Conservation (phyloP, 202 grass and related monocot species). For the Saccharum hybrid region DNA sequence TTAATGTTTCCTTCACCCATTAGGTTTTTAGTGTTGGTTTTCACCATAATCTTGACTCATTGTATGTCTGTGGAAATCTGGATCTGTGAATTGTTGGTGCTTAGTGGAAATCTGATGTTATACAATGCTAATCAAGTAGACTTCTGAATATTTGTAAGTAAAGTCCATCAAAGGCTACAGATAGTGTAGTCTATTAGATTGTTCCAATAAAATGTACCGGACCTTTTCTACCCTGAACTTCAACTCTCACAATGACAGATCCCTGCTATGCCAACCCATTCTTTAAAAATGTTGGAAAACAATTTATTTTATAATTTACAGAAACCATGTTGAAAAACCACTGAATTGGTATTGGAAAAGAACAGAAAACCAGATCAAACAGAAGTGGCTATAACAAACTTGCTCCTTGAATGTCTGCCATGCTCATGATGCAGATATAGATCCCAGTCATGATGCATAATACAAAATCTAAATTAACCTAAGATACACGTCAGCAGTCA, state of each 20-base stretch:
- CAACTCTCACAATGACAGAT: not conserved
- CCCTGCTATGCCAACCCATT: not conserved
- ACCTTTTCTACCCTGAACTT: not conserved
- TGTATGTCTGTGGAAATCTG: not conserved
- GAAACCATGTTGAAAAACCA: not conserved
- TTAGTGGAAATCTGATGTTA: not conserved
- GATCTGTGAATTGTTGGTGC: not conserved
- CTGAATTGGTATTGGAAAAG: not conserved
- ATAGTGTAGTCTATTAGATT: not conserved
- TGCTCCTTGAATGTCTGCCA: not conserved
- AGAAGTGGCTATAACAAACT: not conserved
- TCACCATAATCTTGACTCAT: not conserved
- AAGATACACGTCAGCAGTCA: not conserved
- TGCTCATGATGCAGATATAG: not conserved
- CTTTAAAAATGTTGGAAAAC: not conserved
- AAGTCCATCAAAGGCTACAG: not conserved
- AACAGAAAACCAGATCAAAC: constrained; percentile 2
- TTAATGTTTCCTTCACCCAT: not conserved
- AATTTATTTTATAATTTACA: too few relatives aligned
- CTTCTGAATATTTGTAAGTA: not conserved
- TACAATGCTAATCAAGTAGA: not conserved
- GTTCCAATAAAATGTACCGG: not conserved
- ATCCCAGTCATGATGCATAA: not conserved
- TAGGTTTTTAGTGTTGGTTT: not conserved
- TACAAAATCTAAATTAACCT: not conserved